Evolutionary conservation across 371 early-diverging fungal genomes (phyloP).

Genomic region (Mortierella sp.): DNA sequence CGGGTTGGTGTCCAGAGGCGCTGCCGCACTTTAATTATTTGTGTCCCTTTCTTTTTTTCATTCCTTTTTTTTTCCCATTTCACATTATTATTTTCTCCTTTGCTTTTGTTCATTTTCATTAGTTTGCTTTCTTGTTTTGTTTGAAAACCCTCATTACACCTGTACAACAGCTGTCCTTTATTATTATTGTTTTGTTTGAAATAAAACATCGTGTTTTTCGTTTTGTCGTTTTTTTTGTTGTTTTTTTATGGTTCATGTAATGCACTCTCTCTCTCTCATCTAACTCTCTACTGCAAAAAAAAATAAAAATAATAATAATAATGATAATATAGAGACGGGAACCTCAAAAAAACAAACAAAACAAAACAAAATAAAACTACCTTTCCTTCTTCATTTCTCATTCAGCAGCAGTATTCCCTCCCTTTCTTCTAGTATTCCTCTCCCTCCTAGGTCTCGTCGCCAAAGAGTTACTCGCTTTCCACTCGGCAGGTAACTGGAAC

Average conservation of each 20-base stretch:
- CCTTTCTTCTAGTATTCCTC: constrained; percentile 43
- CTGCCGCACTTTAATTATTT: not conserved
- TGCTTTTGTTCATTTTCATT: constrained; percentile 4
- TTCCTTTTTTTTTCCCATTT: not conserved
- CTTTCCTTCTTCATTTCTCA: not conserved
- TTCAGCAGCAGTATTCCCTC: constrained; percentile 4
- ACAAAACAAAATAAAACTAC: too few relatives aligned
- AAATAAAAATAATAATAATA: not conserved
- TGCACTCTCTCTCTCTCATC: not conserved
- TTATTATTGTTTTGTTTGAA: constrained; percentile 15
- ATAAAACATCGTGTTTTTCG: not conserved
- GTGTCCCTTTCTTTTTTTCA: not conserved
- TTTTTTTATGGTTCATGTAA: not conserved
- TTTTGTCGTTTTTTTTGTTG: not conserved
- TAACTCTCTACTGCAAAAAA: not conserved
- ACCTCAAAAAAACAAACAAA: too few relatives aligned
- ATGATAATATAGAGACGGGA: not conserved
- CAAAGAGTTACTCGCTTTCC: constrained; percentile 70
- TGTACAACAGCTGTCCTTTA: constrained; percentile 11
- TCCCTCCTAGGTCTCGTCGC: constrained; percentile 67
- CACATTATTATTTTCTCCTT: not conserved
- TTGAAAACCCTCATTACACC: not conserved
- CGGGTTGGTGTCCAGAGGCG: not conserved
- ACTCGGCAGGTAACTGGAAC: constrained; percentile 68
- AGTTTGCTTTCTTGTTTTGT: constrained; percentile 3